Base-by-base conservation (phyloP, 768 basidiomycete genomes). In the Lentinus tigrinus region DNA sequence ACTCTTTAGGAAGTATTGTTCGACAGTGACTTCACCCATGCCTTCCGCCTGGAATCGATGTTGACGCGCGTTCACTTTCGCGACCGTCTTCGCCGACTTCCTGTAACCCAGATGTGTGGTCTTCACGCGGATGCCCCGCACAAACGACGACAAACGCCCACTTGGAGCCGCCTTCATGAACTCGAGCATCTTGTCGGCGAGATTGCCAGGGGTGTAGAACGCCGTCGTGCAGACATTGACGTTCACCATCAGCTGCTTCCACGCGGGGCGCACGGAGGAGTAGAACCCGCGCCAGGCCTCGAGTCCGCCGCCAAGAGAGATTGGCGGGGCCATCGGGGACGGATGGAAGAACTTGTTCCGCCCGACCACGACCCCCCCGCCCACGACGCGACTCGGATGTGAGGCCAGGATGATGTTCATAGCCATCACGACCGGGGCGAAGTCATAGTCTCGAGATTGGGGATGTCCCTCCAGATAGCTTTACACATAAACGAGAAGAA, bases 21-120 rank as follows among this genome's bases (percentile, higher is more conserved):
- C 77, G 2, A 84, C 83, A 0, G 73, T 75, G 27, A 83, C 75
- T 19, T 55, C 68, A 1, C 68, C 71, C 48, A 72, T 67, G 27
- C 79, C 79, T 2, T 75, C 70, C 5, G 77, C 72, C 9, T 69
- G 64, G 60, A 83, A 83, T 13, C 54, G 68, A 58, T 79, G 71
- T 28, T 77, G 67, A 37, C 47, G 72, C 16, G 83, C 75, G 10
- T 36, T 78, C 19, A 72, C 47, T 23, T 75, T 74, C 13, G 77
- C 75, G 14, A 89, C 67, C 2, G 70, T 70, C 69, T 87, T 88
- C 57, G 93, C 78, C 0, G 85, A 84, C 73, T 91, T 93, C 67
- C 76, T 83, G 65, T 91, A 87, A n/a, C 84, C 83, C 14, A 93
- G 76, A 71, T 93, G 90, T 2, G 70, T 78, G 1, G 89, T 83